These are phyloP conservation scores for Thuja plicata DNA, from an alignment of 83 land plant species.

Conservation along the genomic window DNA sequence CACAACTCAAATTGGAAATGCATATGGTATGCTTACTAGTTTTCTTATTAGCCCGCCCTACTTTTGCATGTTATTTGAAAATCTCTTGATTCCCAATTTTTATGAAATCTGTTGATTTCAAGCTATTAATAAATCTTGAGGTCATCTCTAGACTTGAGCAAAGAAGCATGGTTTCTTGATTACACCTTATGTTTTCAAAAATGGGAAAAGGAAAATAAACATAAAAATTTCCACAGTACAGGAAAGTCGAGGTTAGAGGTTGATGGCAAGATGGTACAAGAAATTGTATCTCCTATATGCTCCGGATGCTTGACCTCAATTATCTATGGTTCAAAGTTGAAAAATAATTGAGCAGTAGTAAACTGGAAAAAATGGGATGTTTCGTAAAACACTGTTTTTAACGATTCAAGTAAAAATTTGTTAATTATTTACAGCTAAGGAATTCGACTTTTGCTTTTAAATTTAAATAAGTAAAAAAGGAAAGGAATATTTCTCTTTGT, in stretches of 20 bases:
- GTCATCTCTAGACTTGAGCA: neutral
- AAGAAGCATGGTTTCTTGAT: neutral
- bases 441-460: neutral
- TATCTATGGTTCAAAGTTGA: neutral
- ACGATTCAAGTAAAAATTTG: neutral
- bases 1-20: constrained; percentile 74
- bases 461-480: neutral
- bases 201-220: neutral
- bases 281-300: neutral
- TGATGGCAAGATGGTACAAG: neutral
- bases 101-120: neutral
- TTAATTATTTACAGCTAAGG: neutral
- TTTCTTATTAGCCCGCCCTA: neutral
- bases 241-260: neutral
- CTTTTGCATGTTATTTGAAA: neutral
- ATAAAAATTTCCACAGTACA: neutral
- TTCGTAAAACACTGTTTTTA: neutral
- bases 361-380: neutral
- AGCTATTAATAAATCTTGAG: neutral
- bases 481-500: neutral
- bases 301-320: neutral
- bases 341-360: neutral
- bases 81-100: neutral
- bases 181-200: neutral
- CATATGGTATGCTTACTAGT: constrained; percentile 45